Conservation (phyloP, 139 green algal species). For the Nannochloris sp. region DNA sequence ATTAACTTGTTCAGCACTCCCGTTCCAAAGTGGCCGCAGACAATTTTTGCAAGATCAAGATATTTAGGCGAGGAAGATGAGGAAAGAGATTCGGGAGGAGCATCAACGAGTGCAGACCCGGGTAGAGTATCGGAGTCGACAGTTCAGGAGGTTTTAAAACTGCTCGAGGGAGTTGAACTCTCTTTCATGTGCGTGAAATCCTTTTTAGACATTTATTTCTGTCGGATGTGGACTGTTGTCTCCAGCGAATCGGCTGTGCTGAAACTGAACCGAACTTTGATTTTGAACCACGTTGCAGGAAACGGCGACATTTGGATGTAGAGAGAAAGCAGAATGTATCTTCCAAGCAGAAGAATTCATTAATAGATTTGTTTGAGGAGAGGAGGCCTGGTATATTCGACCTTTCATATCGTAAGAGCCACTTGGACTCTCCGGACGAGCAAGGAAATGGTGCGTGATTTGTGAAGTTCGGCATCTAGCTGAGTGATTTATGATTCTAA, state of each 20-base stretch:
- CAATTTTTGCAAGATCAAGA: neutral
- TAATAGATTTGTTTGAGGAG: neutral
- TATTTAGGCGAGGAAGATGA: neutral
- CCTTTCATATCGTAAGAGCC: no score
- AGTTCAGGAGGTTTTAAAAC: slow-evolving; percentile 3
- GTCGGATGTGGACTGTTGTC: neutral
- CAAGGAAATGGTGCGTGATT: no score
- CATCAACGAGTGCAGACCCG: neutral
- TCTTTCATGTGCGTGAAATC: neutral
- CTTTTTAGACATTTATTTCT: neutral
- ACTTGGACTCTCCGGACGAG: no score
- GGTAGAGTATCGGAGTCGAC: neutral
- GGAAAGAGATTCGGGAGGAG: neutral
- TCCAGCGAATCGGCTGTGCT: neutral
- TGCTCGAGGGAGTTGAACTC: neutral
- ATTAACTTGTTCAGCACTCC: neutral
- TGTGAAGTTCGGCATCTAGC: no score
- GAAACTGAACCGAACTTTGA: no score
- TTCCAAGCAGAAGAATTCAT: neutral
- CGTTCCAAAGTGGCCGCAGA: neutral
- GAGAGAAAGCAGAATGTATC: neutral
- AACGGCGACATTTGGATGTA: neutral
- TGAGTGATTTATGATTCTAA: no score
- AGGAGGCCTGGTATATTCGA: neutral
- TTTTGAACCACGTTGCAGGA: neutral